Conservation (phyloP, 306 rosid genomes). For the Castanea mollissima region DNA sequence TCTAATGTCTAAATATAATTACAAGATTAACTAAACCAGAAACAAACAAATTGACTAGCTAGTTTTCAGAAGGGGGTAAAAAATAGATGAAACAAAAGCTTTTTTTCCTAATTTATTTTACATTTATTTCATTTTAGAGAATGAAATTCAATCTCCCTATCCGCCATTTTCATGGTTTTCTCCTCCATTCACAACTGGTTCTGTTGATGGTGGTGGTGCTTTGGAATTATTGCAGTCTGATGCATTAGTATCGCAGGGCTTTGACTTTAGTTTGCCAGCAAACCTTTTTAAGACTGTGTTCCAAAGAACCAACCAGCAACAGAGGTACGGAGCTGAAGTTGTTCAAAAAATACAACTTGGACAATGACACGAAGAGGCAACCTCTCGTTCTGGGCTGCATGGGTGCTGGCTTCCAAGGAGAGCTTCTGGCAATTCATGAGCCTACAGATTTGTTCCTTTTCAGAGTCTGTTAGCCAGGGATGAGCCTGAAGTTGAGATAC, state of each 20-base stretch:
- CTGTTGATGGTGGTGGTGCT: constrained; percentile 37
- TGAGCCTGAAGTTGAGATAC: constrained; percentile 54
- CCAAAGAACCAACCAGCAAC: constrained; percentile 88
- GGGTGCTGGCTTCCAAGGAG: constrained; percentile 89
- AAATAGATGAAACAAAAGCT: not conserved
- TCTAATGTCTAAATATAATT: not conserved
- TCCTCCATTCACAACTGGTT: constrained; percentile 26
- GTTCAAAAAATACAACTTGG: constrained; percentile 93
- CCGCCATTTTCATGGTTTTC: constrained; percentile 29
- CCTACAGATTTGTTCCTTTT: constrained; percentile 85
- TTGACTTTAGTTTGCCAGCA: constrained; percentile 48
- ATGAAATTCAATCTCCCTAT: constrained; percentile 16
- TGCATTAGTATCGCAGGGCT: constrained; percentile 36
- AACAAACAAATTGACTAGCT: not conserved
- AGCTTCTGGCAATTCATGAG: constrained; percentile 92
- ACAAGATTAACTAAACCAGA: constrained; percentile 2
- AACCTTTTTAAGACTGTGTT: constrained; percentile 57
- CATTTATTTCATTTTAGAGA: not conserved
- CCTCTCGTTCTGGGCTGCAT: constrained; percentile 94
- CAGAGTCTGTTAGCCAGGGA: constrained; percentile 74
- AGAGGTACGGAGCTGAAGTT: constrained; percentile 79
- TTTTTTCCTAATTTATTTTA: not conserved
- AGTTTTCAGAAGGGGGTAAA: not conserved
- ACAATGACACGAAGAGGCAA: constrained; percentile 76
- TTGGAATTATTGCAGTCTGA: constrained; percentile 38